These are phyloP conservation scores for Wallacemonas sp. DNA, from an alignment of 208 protist species.

Conservation along the genomic window DNA sequence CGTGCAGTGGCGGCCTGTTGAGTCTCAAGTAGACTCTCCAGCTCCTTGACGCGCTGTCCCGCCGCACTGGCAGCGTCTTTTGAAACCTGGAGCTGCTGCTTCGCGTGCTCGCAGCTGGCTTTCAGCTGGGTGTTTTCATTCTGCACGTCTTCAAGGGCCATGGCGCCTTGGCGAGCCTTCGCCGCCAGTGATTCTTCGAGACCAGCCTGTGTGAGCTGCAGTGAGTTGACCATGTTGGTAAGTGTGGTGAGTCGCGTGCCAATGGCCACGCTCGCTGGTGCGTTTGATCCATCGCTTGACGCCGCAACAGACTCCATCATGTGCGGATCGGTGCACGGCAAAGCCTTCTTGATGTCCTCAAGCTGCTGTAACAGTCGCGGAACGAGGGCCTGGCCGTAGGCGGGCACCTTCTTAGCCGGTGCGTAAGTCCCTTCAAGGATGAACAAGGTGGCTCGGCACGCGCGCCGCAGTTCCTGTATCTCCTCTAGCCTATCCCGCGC, in stretches of 20 bases:
- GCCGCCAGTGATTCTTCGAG: slow-evolving; percentile 44
- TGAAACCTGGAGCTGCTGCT: background rate
- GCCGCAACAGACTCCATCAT: slow-evolving; percentile 3
- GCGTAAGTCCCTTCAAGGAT: slow-evolving; percentile 44
- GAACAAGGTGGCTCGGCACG: slow-evolving; percentile 24
- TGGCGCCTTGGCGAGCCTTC: slow-evolving; percentile 28
- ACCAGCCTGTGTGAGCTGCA: slow-evolving; percentile 34
- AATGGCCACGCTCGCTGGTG: slow-evolving; percentile 9
- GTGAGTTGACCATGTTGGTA: slow-evolving; percentile 23
- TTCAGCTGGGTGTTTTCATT: slow-evolving; percentile 1
- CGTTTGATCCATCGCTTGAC: background rate
- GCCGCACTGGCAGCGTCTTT: background rate
- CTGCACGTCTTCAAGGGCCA: slow-evolving; percentile 26
- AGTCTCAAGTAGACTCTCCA: background rate
- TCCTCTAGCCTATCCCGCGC: slow-evolving; percentile 32
- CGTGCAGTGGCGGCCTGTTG: background rate
- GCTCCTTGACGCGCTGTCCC: slow-evolving; percentile 3
- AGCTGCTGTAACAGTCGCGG: slow-evolving; percentile 38
- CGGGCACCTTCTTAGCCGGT: slow-evolving; percentile 14
- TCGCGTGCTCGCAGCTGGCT: background rate
- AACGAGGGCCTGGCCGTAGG: slow-evolving; percentile 41
- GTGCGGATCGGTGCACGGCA: slow-evolving; percentile 10
- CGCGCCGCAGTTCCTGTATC: slow-evolving; percentile 38
- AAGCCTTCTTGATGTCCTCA: slow-evolving; percentile 37
- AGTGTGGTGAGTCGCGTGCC: slow-evolving; percentile 36